phyloP scores from a whole-genome alignment of 2,329 filamentous ascomycete genomes.

The Colletotrichum echinochloae region DNA sequence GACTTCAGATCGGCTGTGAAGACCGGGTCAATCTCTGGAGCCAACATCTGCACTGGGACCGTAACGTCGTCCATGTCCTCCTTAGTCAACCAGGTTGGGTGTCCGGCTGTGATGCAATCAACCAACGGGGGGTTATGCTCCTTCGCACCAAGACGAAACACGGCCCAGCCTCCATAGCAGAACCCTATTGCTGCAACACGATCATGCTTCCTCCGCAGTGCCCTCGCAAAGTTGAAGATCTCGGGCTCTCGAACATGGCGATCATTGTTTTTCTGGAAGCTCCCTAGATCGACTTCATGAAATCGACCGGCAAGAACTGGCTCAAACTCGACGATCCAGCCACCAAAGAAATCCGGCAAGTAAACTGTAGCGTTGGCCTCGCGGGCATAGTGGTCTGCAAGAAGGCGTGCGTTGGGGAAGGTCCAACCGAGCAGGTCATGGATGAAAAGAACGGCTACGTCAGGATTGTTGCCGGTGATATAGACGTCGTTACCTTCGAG shows the following conservation, averaged over 20 bases:
- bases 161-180: slow-evolving; percentile 65
- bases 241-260: slow-evolving; percentile 55
- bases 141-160: slow-evolving; percentile 56
- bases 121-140: slow-evolving; percentile 54
- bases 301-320: slow-evolving; percentile 46
- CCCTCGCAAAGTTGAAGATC: slow-evolving; percentile 53
- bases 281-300: slow-evolving; percentile 52
- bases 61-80: slow-evolving; percentile 58
- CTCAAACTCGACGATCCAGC: slow-evolving; percentile 49
- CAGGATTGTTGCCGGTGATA: slow-evolving; percentile 50
- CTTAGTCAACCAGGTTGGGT: slow-evolving; percentile 57
- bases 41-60: slow-evolving; percentile 64
- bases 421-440: slow-evolving; percentile 58
- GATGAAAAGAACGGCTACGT: slow-evolving; percentile 52
- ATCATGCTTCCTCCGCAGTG: slow-evolving; percentile 50
- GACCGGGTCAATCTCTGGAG: slow-evolving; percentile 58
- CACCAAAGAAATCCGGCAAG: slow-evolving; percentile 52
- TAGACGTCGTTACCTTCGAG: slow-evolving; percentile 52
- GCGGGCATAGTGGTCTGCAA: slow-evolving; percentile 60
- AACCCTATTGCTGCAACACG: slow-evolving; percentile 60
- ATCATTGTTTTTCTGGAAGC: slow-evolving; percentile 52
- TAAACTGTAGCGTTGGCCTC: slow-evolving; percentile 61
- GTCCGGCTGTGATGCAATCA: slow-evolving; percentile 58
- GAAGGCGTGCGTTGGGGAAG: slow-evolving; percentile 57
- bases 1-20: slow-evolving; percentile 58